Evolutionary conservation across 202 grass and related monocot species (phyloP), one percentile per base, ranked within the genome.

Genomic region (Musa balbisiana): DNA sequence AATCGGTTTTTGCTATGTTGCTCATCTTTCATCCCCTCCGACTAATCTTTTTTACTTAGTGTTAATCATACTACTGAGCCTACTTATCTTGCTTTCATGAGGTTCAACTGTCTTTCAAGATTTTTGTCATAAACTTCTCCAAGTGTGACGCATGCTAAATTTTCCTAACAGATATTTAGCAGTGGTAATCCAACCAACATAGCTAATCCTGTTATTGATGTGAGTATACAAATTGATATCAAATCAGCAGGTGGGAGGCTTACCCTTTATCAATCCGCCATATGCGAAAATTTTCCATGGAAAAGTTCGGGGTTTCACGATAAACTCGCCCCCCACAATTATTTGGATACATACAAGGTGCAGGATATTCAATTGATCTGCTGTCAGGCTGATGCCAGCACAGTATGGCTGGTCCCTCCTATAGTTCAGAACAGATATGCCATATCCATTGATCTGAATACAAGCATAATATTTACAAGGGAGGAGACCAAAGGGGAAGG

Each of bases 121-220:
- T 43, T 43, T 43, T 43, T 43, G 51, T 19, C 23, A 52, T 70
- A 19, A 14, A 12, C 23, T 55, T 15, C 24, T n/a, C 15, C 22
- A 10, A 73, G 55, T 69, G 52, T 78, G 26, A 70, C 12, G 43
- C 24, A 81, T 58, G 68, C 8, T 22, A 20, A 25, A 14, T 75
- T 66, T 54, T 80, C 76, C 49, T 89, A 81, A 70, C 90, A 97
- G 94, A 97, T 97, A 83, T 97, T 93, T 68, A 97, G 94, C 82
- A 97, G 94, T 26, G 94, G 94, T 58, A 97, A 97, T 73, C 94
- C 94, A 20, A 97, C 94, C 84, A 97, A 97, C 84, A 97, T 97
- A 84, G 94, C 94, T 74, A 97, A 97, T 64, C 94, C 88, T 69
- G 87, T 97, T 74, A 80, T 89, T 86, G 94, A 97, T 84, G 94